phyloP scores from a whole-genome alignment of 1,284 basidiomycete genomes.

The Moniliella sp. region DNA sequence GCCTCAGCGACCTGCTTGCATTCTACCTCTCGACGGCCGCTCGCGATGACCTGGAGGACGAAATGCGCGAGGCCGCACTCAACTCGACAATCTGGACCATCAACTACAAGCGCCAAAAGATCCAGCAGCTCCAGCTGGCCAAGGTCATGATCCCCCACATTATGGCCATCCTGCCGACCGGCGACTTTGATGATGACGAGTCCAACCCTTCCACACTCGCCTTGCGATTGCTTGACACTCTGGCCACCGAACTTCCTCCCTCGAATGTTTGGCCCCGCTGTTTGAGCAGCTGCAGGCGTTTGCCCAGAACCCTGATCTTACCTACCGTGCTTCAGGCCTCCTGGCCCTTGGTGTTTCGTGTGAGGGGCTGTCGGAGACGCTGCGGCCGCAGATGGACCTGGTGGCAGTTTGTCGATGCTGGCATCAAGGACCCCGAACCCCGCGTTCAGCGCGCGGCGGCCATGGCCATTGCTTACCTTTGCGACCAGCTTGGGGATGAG shows the following conservation, averaged over 20 bases:
- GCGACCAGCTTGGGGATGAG: conserved; percentile 92
- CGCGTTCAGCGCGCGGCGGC: conserved; percentile 83
- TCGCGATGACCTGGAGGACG: conserved; percentile 56
- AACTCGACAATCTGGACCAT: conserved; percentile 85
- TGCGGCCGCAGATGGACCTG: conserved; percentile 77
- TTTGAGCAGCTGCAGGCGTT: conserved; percentile 40
- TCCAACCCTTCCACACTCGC: conserved; percentile 80
- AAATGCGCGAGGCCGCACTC: conserved; percentile 69
- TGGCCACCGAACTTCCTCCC: conserved; percentile 80
- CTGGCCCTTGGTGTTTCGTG: conserved; percentile 87
- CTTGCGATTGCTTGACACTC: conserved; percentile 77
- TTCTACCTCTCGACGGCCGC: conserved; percentile 72
- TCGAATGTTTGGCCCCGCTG: conserved; percentile 83
- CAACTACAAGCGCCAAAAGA: conserved; percentile 81
- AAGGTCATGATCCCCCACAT: conserved; percentile 69
- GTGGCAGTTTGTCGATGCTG: conserved; percentile 82
- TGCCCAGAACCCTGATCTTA: conserved; percentile 35
- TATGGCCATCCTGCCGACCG: conserved; percentile 79
- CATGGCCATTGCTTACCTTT: conserved; percentile 79
- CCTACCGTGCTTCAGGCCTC: conserved; percentile 69
- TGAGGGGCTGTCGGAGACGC: conserved; percentile 93
- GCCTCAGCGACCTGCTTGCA: conserved; percentile 65
- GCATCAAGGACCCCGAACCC: conserved; percentile 64
- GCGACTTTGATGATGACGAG: conserved; percentile 66
- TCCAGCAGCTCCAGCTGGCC: conserved; percentile 67